Percentiles rank a stretch among this genome's conserved stretches.
Evolutionary conservation across 345 rosid genomes (phyloP).

Genomic region (Acer saccharum): DNA sequence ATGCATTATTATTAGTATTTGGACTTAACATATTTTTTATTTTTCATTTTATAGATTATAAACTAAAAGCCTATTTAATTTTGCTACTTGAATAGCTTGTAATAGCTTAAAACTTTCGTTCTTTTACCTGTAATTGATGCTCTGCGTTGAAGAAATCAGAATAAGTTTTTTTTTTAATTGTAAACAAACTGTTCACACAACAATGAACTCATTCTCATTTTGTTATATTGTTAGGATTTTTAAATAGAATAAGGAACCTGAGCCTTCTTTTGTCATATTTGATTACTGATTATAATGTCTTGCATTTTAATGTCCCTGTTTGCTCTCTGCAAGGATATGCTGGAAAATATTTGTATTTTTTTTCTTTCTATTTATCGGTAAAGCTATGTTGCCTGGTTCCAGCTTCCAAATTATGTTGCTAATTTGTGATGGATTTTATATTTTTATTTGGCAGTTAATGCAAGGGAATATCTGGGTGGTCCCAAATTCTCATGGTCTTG

Average conservation of each 20-base stretch:
- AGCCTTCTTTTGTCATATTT: too few species aligned
- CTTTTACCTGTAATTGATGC: neutral
- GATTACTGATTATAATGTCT: neutral
- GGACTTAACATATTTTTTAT: neutral
- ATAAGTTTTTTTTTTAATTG: neutral
- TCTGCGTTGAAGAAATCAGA: neutral
- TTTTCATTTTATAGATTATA: neutral
- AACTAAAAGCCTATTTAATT: neutral
- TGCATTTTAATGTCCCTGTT: neutral
- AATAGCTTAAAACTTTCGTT: neutral
- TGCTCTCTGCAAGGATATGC: neutral
- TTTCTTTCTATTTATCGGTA: neutral
- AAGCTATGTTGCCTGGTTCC: neutral
- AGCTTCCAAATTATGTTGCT: neutral
- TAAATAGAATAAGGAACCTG: neutral
- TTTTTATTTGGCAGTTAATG: conserved; percentile 59
- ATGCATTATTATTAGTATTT: neutral
- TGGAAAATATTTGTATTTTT: neutral
- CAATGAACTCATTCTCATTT: neutral
- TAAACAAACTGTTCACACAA: neutral
- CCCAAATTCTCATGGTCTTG: conserved; percentile 55
- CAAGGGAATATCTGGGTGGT: conserved; percentile 81
- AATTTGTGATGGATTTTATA: neutral
- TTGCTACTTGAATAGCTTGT: neutral
- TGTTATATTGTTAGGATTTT: neutral